Conservation (phyloP, 202 grass and related monocot species). For the Dendrocalamus latiflorus region DNA sequence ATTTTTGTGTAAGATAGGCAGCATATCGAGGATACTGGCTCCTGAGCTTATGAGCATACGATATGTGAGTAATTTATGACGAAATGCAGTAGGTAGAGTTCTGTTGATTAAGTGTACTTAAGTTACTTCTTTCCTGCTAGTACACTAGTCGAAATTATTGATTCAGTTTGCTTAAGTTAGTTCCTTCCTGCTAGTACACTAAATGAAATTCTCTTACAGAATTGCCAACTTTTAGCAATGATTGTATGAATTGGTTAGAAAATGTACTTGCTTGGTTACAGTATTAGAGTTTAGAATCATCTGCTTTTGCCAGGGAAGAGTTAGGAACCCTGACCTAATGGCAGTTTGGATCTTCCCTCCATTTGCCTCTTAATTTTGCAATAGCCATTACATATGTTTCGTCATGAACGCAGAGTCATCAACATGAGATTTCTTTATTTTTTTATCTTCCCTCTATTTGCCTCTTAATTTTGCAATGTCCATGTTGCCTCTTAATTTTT, state of each 20-base stretch:
- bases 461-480: too few species aligned
- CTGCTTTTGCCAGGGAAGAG: not conserved
- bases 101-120: not conserved
- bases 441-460: too few species aligned
- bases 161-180: not conserved
- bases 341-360: not conserved
- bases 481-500: too few species aligned
- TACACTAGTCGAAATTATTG: not conserved
- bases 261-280: not conserved
- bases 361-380: not conserved
- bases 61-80: not conserved
- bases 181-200: not conserved
- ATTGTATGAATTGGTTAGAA: not conserved
- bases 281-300: not conserved
- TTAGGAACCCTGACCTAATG: not conserved
- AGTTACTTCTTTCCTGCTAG: not conserved
- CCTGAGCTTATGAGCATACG: not conserved
- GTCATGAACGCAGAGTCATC: not conserved
- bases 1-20: not conserved
- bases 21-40: not conserved
- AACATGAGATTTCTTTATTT: too few species aligned
- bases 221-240: not conserved
- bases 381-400: not conserved
- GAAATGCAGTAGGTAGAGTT: not conserved
- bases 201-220: not conserved